Base-by-base conservation (phyloP, 306 rosid species). In the Casuarina glauca region DNA sequence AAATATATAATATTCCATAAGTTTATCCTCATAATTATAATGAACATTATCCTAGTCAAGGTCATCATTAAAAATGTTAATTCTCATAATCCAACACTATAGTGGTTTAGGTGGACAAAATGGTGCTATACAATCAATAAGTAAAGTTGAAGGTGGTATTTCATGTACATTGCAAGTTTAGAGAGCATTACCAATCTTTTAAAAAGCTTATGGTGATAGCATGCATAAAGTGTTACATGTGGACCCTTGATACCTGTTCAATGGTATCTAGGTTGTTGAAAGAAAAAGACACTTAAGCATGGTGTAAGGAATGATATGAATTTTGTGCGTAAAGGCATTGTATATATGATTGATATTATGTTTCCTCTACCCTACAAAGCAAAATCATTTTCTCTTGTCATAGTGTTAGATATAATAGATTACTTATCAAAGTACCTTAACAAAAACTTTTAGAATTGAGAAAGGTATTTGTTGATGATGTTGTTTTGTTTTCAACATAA, bases 281-380 rank as follows among this genome's bases (percentile, higher is more conserved):
- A 80, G 97, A 90, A 84, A 95, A 89, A 81, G 95, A 88, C 70
- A 87, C 91, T 0, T 95, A 94, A 74, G 97, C 95, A 68, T 92
- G 97, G 98, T 97, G 98, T 69, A 83, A 92, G 84, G 97, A 94
- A 83, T 97, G 97, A 11, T 94, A 89, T 10, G 98, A 94, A 63
- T 83, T 93, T 94, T 36, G 93, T 92, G 60, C 89, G 74, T 81
- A 94, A 86, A 86, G 97, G 97, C 80, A 76, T 94, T 58, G 93
- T 94, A 73, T 92, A 97, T 9, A 90, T 83, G 72, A 97, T 97
- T 73, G 93, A 92, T 75, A 75, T 94, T 43, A 94, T 92, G 89
- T 94, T 89, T 80, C 84, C 90, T 48, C 84, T 94, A 50, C 97
- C 97, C 36, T 91, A 92, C 67, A 86, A 92, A 26, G 75, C 92